A percentile compares a stretch with the other conserved stretches of the same genome.
phyloP scores from a whole-genome alignment of 1,284 basidiomycete genomes.

The Leccinum pachyderme region DNA sequence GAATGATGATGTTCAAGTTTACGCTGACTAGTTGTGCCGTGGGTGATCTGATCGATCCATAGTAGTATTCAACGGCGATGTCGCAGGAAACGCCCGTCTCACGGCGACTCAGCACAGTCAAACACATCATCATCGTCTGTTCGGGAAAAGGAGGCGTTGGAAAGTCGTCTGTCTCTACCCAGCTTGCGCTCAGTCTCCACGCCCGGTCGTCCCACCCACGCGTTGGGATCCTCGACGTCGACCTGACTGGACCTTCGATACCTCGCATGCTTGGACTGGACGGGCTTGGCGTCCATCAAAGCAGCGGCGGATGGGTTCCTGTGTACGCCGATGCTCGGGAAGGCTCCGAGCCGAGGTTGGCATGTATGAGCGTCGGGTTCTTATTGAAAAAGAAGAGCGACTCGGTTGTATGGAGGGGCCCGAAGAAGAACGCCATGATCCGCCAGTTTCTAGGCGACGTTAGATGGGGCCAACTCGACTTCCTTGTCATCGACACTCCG shows the following conservation, averaged over 20 bases:
- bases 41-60: background rate
- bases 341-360: slow-evolving; percentile 61
- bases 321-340: slow-evolving; percentile 80
- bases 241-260: slow-evolving; percentile 95
- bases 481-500: slow-evolving; percentile 95
- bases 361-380: slow-evolving; percentile 98
- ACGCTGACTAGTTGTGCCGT: background rate
- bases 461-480: slow-evolving; percentile 95
- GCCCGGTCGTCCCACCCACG: slow-evolving; percentile 59
- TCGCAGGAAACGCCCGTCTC: slow-evolving; percentile 52
- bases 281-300: slow-evolving; percentile 84
- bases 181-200: slow-evolving; percentile 88
- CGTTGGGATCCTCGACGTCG: slow-evolving; percentile 93
- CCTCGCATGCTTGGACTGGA: slow-evolving; percentile 97
- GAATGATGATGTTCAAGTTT: background rate
- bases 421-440: slow-evolving; percentile 99
- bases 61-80: slow-evolving; percentile 23
- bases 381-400: slow-evolving; percentile 87
- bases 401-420: slow-evolving; percentile 96
- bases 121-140: slow-evolving; percentile 89
- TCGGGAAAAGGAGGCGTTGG: slow-evolving; percentile 98
- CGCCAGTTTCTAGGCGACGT: slow-evolving; percentile 96
- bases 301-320: slow-evolving; percentile 96
- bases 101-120: slow-evolving; percentile 68
- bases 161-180: slow-evolving; percentile 93